phyloP scores from a whole-genome alignment of 176 grass and related monocot genomes.

The Ampelocalamus luodianensis region DNA sequence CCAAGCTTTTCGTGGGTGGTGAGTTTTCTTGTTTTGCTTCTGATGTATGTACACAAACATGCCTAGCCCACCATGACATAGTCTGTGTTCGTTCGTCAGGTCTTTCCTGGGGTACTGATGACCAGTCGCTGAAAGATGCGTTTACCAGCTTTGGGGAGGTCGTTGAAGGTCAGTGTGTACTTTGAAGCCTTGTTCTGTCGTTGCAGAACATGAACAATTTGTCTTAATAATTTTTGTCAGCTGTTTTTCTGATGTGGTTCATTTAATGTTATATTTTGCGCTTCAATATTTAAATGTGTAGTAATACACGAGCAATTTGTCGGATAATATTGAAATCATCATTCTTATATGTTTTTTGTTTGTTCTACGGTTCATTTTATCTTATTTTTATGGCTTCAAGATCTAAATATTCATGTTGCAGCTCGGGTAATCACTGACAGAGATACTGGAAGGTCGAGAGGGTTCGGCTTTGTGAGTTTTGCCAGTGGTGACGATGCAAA shows the following conservation, averaged over 20 bases:
- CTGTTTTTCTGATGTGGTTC: not conserved
- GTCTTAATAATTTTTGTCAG: not conserved
- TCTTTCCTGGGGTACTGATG: constrained; percentile 59
- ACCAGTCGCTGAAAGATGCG: constrained; percentile 54
- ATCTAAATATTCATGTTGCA: constrained; percentile 42
- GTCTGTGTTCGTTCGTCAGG: constrained; percentile 41
- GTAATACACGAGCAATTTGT: not conserved
- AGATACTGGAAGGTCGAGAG: constrained; percentile 78
- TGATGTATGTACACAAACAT: not conserved
- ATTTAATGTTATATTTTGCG: not conserved
- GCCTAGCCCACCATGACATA: not conserved
- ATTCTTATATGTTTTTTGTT: not conserved
- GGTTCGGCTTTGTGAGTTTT: constrained; percentile 85
- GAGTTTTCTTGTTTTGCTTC: not conserved
- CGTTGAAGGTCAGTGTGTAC: constrained; percentile 60
- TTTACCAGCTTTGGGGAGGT: constrained; percentile 68
- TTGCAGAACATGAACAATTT: not conserved
- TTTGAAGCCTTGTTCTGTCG: not conserved
- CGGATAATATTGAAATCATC: not conserved
- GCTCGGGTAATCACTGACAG: constrained; percentile 68
- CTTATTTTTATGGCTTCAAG: not conserved
- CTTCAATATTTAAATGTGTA: not conserved
- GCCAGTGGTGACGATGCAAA: constrained; percentile 43
- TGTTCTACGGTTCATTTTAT: not conserved
- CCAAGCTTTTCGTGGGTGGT: constrained; percentile 89